Evolutionary conservation across 352 stramenopile genomes (phyloP), one percentile per base, ranked within the genome.

Genomic region (Pythium chondricola): DNA sequence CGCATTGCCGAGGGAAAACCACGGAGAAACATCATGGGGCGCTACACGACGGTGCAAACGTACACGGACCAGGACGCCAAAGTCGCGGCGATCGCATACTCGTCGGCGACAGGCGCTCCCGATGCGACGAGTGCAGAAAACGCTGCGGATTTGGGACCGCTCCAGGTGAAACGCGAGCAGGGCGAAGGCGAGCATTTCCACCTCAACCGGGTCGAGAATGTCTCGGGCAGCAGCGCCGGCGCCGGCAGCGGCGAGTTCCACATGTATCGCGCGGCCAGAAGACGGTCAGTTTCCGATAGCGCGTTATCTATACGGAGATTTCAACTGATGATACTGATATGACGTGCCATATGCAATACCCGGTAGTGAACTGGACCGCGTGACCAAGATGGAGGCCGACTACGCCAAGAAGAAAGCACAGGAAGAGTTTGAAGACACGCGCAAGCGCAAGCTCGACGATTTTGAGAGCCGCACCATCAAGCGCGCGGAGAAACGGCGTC

Each of bases 221-320:
- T 97, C 8, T 97, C 97, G 25, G 95, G 95, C 26, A 97, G 87
- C 51, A 93, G 84, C 1, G 93, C 94, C 0, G 95, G 95, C 36
- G 93, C 95, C 13, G 92, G 94, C 6, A 97, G 85, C 18, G 93
- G 95, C 42, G 95, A 98, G 37, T 99, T 98, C 63, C 95, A 98
- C 79, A 91, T 97, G 58, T 99, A 99, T 59, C 87, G 94, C 33
- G 89, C 96, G n/a, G 69, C 91, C 0, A 76, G 95, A 16, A 83
- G 93, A 70, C 54, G 80, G 80, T 88, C 18, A 6, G 52, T 42
- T 25, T 40, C n/a, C n/a, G n/a, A n/a, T n/a, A n/a, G n/a, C n/a
- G n/a, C n/a, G n/a, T n/a, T n/a, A n/a, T n/a, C n/a, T n/a, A n/a
- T n/a, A n/a, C n/a, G n/a, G n/a, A n/a, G n/a, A n/a, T n/a, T n/a